These are phyloP conservation scores for Mitragyna speciosa DNA, from an alignment of 257 asterid genomes.

Conservation along the genomic window DNA sequence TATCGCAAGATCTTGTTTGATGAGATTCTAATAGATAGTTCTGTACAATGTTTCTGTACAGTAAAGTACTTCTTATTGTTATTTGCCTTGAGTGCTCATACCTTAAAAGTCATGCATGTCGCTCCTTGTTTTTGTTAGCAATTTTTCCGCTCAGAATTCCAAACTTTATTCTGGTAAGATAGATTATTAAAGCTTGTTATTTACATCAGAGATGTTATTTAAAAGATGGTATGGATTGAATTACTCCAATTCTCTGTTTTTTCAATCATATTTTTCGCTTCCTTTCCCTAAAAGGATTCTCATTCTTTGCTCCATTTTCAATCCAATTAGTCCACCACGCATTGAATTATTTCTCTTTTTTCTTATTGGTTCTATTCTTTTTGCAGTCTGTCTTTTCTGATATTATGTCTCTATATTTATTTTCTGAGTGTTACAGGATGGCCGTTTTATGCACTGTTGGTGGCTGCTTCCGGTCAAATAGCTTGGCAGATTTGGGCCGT, in stretches of 20 bases:
- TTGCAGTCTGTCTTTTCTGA: background rate
- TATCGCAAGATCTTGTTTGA: background rate
- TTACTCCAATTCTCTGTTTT: too few relatives aligned
- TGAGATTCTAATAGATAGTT: background rate
- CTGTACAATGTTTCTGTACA: too few relatives aligned
- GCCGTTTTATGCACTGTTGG: slow-evolving; percentile 65
- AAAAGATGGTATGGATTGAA: background rate
- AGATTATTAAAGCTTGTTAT: too few relatives aligned
- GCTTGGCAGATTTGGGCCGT: slow-evolving; percentile 83
- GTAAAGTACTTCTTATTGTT: too few relatives aligned
- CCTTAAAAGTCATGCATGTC: too few relatives aligned
- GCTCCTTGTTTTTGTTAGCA: too few relatives aligned
- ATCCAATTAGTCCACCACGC: background rate
- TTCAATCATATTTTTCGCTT: background rate
- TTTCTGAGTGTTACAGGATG: slow-evolving; percentile 49
- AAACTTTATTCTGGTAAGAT: too few relatives aligned
- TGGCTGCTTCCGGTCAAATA: slow-evolving; percentile 65
- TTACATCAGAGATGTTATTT: background rate
- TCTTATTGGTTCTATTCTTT: background rate
- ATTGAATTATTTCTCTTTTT: background rate
- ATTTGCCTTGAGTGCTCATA: too few relatives aligned
- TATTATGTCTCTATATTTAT: background rate
- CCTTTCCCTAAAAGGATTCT: background rate
- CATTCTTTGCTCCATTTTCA: background rate
- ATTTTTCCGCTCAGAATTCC: too few relatives aligned